Base-by-base conservation (phyloP, 257 asterid genomes). In the Mentha longifolia region DNA sequence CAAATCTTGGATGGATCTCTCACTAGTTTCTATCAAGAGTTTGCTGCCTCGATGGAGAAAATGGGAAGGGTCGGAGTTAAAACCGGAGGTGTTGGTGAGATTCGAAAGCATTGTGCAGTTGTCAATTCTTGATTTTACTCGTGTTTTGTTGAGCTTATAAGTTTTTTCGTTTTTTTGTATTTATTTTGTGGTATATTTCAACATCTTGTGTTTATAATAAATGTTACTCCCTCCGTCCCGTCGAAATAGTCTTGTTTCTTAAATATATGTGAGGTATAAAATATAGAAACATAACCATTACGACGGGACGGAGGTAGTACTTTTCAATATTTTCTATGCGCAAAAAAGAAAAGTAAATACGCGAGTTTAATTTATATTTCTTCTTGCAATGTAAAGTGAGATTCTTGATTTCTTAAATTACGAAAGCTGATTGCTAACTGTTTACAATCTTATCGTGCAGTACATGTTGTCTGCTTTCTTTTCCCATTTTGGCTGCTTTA, bases 1-100 rank as follows among this genome's bases (percentile, higher is more conserved):
- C 82, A 79, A 74, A 51, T 80, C 22, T 28, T 46, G 50, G 61
- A 70, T 0, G 95, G 87, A 46, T 68, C 83, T 3, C 47, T 72
- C 3, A 9, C 54, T 10, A 79, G 68, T 41, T 91, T 91, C 75
- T 85, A 15, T 7, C 17, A 61, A 9, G 87, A 85, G 65, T 91
- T 91, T 56, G 89, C 88, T 0, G 14, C 60, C 9, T 81, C 97
- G 0, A 87, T 91, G 97, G 96, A 84, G 80, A 91, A 91, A 74
- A 84, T 88, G 96, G 89, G 91, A 1, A 72, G 69, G 5, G 60
- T 87, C 37, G 84, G 74, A 12, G 95, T 87, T 0, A 79, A 82
- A 57, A 87, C 94, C 0, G 96, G 94, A 15, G 42, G 88, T 3
- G 39, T 65, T 3, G 96, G 96, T 6, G 88, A 91, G 65, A 79